A percentile compares a stretch with the other conserved stretches of the same genome.
Evolutionary conservation across 1,139 yeast species (phyloP).

Genomic region (Pichia sp.): DNA sequence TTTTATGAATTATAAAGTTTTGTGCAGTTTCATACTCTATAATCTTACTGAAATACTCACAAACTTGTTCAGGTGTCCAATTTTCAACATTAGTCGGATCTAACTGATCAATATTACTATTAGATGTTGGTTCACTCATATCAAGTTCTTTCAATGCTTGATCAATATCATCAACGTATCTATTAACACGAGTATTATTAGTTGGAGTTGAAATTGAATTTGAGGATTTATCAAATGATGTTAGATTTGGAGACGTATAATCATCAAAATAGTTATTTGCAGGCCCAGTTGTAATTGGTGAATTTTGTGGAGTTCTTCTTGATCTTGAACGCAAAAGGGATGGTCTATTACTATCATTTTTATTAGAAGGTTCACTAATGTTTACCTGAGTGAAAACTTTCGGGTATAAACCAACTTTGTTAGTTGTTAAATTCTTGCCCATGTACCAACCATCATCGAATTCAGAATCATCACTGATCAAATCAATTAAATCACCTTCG

Average conservation of each 20-base stretch:
- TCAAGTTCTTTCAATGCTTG: conserved; percentile 71
- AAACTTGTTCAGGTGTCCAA: conserved; percentile 90
- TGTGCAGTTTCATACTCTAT: conserved; percentile 69
- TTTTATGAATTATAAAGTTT: conserved; percentile 79
- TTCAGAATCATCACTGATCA: conserved; percentile 85
- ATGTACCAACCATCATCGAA: conserved; percentile 97
- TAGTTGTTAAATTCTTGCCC: conserved; percentile 72
- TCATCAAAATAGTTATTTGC: conserved; percentile 9
- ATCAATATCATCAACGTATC: conserved; percentile 76
- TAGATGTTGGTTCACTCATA: conserved; percentile 14
- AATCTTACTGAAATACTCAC: conserved; percentile 61
- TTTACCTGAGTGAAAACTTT: conserved; percentile 61
- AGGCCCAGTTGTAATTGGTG: conserved; percentile 23
- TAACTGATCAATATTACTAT: conserved; percentile 28
- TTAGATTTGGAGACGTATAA: conserved; percentile 5
- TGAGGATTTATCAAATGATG: not conserved
- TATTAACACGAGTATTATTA: conserved; percentile 22
- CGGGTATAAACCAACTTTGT: conserved; percentile 82
- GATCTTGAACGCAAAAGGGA: conserved; percentile 50
- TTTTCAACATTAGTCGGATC: conserved; percentile 37
- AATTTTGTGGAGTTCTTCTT: conserved; percentile 38
- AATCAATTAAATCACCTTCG: conserved; percentile 83
- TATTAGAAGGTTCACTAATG: not conserved
- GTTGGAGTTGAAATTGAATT: not conserved
- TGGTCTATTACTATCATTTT: conserved; percentile 14